These are phyloP conservation scores for Morella rubra DNA, from an alignment of 306 rosid genomes.

Conservation along the genomic window DNA sequence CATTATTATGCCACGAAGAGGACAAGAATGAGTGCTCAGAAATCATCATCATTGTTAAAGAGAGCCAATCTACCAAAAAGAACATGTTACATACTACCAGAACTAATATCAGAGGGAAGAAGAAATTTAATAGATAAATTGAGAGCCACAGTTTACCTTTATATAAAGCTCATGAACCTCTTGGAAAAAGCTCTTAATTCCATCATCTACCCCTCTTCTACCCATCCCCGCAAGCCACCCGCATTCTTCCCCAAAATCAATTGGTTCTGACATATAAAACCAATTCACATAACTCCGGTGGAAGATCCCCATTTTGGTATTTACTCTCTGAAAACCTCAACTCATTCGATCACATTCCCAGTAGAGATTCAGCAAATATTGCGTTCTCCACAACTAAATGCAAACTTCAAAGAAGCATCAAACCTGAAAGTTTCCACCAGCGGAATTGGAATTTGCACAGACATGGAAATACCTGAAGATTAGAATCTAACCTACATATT, in stretches of 20 bases:
- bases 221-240: too few species aligned
- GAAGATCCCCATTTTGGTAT: constrained; percentile 39
- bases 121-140: not conserved
- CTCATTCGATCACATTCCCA: constrained; percentile 32
- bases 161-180: constrained; percentile 97
- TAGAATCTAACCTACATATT: not conserved
- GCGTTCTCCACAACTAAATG: constrained; percentile 31
- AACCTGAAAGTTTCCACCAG: not conserved
- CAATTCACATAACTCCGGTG: constrained; percentile 45
- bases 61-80: not conserved
- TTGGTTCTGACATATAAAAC: not conserved
- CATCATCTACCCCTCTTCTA: constrained; percentile 58
- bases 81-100: not conserved
- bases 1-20: not conserved
- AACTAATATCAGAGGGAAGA: not conserved
- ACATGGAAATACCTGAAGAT: not conserved
- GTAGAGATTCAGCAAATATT: constrained; percentile 26
- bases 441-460: not conserved
- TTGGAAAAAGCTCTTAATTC: constrained; percentile 97
- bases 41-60: not conserved
- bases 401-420: constrained; percentile 7
- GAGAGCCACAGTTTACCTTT: constrained; percentile 52
- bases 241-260: too few species aligned
- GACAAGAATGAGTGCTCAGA: not conserved
- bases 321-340: constrained; percentile 35